These are phyloP conservation scores for Luzula sylvatica DNA, from an alignment of 176 grass and related monocot species.

Conservation along the genomic window DNA sequence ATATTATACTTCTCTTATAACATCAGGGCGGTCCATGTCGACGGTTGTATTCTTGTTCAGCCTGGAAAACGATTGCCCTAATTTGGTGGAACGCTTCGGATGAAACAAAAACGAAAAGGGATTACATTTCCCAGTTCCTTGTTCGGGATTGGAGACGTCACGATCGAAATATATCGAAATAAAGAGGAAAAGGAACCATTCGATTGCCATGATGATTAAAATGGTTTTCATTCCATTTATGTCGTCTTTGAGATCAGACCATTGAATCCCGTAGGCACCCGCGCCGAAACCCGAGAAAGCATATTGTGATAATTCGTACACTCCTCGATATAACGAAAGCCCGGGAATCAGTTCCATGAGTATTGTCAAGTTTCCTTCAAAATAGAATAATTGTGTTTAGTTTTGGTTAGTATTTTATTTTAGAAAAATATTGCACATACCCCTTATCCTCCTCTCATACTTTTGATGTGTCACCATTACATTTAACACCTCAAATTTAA, in stretches of 20 bases:
- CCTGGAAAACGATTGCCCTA: slow-evolving; percentile 10
- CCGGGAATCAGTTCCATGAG: slow-evolving; percentile 56
- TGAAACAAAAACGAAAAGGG: slow-evolving; percentile 26
- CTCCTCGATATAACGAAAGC: slow-evolving; percentile 60
- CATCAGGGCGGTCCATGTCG: slow-evolving; percentile 40
- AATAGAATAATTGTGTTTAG: background rate
- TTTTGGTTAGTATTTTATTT: no score
- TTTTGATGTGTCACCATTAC: no score
- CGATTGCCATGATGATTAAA: slow-evolving; percentile 47
- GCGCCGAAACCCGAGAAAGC: slow-evolving; percentile 31
- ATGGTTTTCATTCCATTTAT: slow-evolving; percentile 49
- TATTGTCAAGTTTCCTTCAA: slow-evolving; percentile 11
- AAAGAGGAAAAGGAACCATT: slow-evolving; percentile 44
- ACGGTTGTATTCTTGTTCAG: slow-evolving; percentile 28
- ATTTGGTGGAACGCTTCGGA: slow-evolving; percentile 20
- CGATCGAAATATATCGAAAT: slow-evolving; percentile 46
- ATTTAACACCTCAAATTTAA: no score
- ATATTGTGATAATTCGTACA: slow-evolving; percentile 63
- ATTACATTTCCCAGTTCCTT: slow-evolving; percentile 12
- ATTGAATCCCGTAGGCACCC: slow-evolving; percentile 34
- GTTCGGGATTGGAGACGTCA: slow-evolving; percentile 10
- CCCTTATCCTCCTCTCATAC: no score
- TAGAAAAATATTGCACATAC: no score
- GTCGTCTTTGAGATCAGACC: slow-evolving; percentile 38
- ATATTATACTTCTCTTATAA: slow-evolving; percentile 46